Conservation (phyloP, 176 grass and related monocot species). For the Dactylis glomerata region DNA sequence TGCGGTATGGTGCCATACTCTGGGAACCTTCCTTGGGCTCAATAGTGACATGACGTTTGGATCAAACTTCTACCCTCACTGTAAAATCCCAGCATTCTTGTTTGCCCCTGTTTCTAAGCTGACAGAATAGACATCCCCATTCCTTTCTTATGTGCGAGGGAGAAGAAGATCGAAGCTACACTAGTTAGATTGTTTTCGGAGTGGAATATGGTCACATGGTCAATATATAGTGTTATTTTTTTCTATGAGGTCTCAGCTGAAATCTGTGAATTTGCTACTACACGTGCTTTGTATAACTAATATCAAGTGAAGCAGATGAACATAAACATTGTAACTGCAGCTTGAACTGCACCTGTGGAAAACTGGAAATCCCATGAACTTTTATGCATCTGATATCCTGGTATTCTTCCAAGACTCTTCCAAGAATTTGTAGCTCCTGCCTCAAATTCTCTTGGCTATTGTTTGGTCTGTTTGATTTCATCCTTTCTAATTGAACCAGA, state of each 20-base stretch:
- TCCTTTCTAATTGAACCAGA: neutral
- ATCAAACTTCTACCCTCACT: neutral
- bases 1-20: conserved; percentile 70
- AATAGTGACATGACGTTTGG: conserved; percentile 9
- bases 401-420: neutral
- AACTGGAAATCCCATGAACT: neutral
- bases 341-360: neutral
- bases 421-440: too few relatives aligned
- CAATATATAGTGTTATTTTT: neutral
- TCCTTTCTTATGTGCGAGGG: neutral
- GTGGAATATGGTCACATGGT: neutral
- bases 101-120: neutral
- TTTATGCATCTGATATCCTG: neutral
- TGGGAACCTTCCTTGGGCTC: conserved; percentile 73
- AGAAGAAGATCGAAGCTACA: conserved; percentile 9
- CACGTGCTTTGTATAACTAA: neutral
- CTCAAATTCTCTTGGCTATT: neutral
- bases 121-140: neutral
- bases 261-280: conserved; percentile 11
- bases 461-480: neutral
- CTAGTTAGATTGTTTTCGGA: neutral
- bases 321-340: neutral
- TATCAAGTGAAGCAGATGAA: neutral
- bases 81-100: conserved; percentile 15
- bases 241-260: neutral